These are phyloP conservation scores for Panicum miliaceum DNA, from an alignment of 176 grass and related monocot genomes.

Conservation along the genomic window DNA sequence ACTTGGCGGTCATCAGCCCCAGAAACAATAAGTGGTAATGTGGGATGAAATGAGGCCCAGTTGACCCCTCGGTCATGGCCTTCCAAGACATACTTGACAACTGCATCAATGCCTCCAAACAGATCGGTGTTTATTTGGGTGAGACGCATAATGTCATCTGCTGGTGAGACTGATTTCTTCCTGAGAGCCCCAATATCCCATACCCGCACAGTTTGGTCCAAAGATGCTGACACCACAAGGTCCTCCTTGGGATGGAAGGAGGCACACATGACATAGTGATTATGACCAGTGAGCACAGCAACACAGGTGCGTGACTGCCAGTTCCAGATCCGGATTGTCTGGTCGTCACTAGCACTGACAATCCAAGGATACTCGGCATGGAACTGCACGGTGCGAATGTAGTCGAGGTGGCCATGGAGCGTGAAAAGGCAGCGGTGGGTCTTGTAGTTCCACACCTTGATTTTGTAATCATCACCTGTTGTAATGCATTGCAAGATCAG, in stretches of 20 bases:
- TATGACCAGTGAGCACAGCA: conserved; percentile 80
- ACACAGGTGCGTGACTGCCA: conserved; percentile 79
- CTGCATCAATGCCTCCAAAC: conserved; percentile 72
- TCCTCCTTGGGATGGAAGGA: conserved; percentile 86
- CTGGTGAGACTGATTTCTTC: conserved; percentile 75
- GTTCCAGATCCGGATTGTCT: conserved; percentile 90
- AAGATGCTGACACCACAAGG: conserved; percentile 75
- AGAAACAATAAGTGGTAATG: conserved; percentile 73
- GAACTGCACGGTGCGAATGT: conserved; percentile 96
- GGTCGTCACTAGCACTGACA: conserved; percentile 77
- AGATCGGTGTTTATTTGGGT: conserved; percentile 77
- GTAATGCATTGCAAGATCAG: too few relatives aligned
- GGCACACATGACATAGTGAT: conserved; percentile 88
- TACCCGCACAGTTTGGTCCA: conserved; percentile 80
- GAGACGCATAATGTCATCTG: conserved; percentile 52
- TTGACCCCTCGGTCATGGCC: conserved; percentile 92
- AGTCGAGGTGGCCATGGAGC: conserved; percentile 91
- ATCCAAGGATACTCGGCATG: conserved; percentile 87
- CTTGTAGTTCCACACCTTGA: conserved; percentile 99
- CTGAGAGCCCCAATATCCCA: conserved; percentile 83
- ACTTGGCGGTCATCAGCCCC: conserved; percentile 88
- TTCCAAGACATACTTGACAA: conserved; percentile 87
- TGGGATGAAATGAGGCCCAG: conserved; percentile 87
- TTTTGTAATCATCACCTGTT: conserved; percentile 93
- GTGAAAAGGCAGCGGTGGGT: conserved; percentile 98